Evolutionary conservation across 192 early-diverging fungal species (phyloP).

Genomic region (Rhizoclosmatium globosum): DNA sequence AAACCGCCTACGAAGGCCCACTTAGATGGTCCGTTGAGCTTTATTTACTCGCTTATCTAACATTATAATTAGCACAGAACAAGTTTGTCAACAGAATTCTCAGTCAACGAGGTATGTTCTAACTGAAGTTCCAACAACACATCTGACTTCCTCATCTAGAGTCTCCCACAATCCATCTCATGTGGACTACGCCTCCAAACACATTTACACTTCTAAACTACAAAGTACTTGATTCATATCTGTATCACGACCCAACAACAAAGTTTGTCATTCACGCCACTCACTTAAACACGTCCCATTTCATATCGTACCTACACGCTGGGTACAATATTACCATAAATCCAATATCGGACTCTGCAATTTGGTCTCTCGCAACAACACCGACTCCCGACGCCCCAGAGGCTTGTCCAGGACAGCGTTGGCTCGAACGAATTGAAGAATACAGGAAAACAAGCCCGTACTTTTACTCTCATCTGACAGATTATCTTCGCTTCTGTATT

Average conservation of each 20-base stretch:
- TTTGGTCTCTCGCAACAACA: slow-evolving; percentile 14
- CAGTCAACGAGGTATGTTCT: too few species aligned
- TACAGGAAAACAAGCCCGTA: slow-evolving; percentile 32
- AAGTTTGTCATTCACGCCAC: slow-evolving; percentile 38
- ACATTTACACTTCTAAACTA: slow-evolving; percentile 37
- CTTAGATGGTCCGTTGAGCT: too few species aligned
- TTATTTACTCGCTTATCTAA: too few species aligned
- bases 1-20: too few species aligned
- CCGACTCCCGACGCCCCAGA: neutral
- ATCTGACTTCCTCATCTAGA: neutral
- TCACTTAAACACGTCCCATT: slow-evolving; percentile 20
- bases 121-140: too few species aligned
- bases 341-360: slow-evolving; percentile 22
- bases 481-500: slow-evolving; percentile 47
- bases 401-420: slow-evolving; percentile 30
- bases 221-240: slow-evolving; percentile 42
- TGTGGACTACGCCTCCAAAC: slow-evolving; percentile 43
- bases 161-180: slow-evolving; percentile 39
- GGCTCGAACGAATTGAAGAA: slow-evolving; percentile 13
- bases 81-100: too few species aligned
- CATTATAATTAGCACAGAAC: too few species aligned
- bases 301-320: slow-evolving; percentile 26
- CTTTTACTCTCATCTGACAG: slow-evolving; percentile 47
- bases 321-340: slow-evolving; percentile 36
- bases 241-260: slow-evolving; percentile 42